Evolutionary conservation across 1,284 basidiomycete species (phyloP).

Genomic region (Apiotrichum akiyoshidainum): DNA sequence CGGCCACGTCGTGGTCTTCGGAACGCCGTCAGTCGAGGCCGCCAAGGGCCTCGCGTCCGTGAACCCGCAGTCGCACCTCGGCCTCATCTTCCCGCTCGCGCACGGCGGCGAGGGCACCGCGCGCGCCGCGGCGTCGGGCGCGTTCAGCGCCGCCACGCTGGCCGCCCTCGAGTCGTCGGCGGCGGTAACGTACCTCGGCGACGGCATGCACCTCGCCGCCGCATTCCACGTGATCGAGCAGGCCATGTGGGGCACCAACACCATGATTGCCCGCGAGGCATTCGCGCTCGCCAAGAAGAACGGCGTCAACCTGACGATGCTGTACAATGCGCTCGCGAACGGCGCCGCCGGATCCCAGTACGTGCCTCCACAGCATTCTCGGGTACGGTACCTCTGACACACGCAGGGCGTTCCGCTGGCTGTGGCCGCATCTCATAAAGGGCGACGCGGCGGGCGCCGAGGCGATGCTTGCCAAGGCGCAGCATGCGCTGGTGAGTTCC

Average conservation of each 20-base stretch:
- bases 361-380: no score
- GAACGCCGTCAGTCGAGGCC: conserved; percentile 2
- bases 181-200: conserved; percentile 4
- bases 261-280: conserved; percentile 10
- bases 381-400: no score
- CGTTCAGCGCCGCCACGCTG: not conserved
- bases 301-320: conserved; percentile 5
- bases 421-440: conserved; percentile 1
- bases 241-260: conserved; percentile 6
- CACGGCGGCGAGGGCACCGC: not conserved
- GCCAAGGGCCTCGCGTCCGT: not conserved
- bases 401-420: conserved; percentile 6
- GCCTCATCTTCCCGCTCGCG: conserved; percentile 6
- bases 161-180: not conserved
- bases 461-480: not conserved
- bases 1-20: conserved; percentile 4
- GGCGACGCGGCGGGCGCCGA: not conserved
- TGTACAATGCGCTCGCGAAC: conserved; percentile 4
- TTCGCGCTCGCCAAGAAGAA: conserved; percentile 6
- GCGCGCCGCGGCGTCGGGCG: conserved; percentile 8
- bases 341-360: conserved; percentile 10
- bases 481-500: not conserved
- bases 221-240: conserved; percentile 7
- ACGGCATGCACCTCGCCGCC: not conserved
- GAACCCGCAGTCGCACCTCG: conserved; percentile 10